Evolutionary conservation across 108 stramenopile species (phyloP).

Genomic region (Bacterosira constricta): DNA sequence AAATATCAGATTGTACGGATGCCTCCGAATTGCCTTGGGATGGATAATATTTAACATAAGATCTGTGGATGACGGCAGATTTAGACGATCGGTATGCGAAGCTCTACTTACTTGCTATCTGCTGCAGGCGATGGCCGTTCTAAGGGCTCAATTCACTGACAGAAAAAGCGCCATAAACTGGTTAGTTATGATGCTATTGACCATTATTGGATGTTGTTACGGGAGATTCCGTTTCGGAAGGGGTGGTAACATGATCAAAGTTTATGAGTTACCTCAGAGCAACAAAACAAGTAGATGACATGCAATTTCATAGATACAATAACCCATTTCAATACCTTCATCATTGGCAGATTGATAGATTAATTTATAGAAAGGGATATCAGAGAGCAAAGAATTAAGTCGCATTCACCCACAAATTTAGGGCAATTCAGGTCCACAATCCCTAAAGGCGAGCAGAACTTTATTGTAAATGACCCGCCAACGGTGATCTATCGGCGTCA

Average conservation of each 20-base stretch:
- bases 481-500: no score
- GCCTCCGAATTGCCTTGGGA: slow-evolving; percentile 78
- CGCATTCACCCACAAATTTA: not conserved
- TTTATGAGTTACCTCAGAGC: slow-evolving; percentile 78
- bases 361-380: not conserved
- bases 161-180: slow-evolving; percentile 64
- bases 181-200: slow-evolving; percentile 72
- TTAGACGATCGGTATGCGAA: slow-evolving; percentile 84
- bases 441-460: no score
- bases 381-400: not conserved
- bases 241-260: slow-evolving; percentile 81
- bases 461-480: no score
- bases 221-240: slow-evolving; percentile 78
- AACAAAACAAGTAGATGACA: slow-evolving; percentile 29
- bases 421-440: no score
- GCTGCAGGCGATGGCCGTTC: slow-evolving; percentile 74
- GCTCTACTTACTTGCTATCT: slow-evolving; percentile 78
- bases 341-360: not conserved
- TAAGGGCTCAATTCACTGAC: slow-evolving; percentile 84
- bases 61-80: slow-evolving; percentile 80
- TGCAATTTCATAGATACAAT: not conserved
- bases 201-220: slow-evolving; percentile 60
- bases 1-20: slow-evolving; percentile 69
- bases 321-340: not conserved
- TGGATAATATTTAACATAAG: slow-evolving; percentile 83